A percentile compares a stretch with the other conserved stretches of the same genome.
Conservation (phyloP, 2,329 filamentous ascomycete genomes). For the Akanthomyces muscarius region DNA sequence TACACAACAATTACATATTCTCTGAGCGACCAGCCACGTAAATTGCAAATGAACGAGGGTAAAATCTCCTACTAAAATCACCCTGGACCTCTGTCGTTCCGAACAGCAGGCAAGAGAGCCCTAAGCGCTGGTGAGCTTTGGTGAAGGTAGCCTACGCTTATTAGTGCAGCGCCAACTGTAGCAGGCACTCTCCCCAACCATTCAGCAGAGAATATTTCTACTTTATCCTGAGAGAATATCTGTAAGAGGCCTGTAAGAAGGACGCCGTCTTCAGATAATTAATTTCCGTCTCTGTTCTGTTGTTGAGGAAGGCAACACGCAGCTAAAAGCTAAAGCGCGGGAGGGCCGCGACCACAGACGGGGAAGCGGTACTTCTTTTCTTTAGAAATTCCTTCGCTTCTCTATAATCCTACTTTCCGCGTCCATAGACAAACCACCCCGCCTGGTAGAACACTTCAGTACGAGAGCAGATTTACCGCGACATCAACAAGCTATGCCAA, state of each 20-base stretch:
- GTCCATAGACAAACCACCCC: neutral
- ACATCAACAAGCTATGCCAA: neutral
- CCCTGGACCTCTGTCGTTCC: neutral
- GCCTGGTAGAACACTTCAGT: no score
- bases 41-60: neutral
- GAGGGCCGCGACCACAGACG: neutral
- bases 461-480: no score
- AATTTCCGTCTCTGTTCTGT: no score
- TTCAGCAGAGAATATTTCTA: no score
- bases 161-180: no score
- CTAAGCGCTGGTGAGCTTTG: neutral
- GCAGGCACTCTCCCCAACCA: no score
- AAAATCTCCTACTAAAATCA: neutral
- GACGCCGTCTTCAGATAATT: no score
- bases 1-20: neutral
- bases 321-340: no score
- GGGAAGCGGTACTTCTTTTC: neutral
- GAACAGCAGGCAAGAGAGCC: neutral
- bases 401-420: neutral
- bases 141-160: no score
- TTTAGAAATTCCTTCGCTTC: neutral
- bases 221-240: no score
- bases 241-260: no score
- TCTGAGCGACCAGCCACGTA: neutral
- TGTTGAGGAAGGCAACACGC: no score